These are phyloP conservation scores for Auricularia heimuer DNA, from an alignment of 768 basidiomycete species.

Conservation along the genomic window DNA sequence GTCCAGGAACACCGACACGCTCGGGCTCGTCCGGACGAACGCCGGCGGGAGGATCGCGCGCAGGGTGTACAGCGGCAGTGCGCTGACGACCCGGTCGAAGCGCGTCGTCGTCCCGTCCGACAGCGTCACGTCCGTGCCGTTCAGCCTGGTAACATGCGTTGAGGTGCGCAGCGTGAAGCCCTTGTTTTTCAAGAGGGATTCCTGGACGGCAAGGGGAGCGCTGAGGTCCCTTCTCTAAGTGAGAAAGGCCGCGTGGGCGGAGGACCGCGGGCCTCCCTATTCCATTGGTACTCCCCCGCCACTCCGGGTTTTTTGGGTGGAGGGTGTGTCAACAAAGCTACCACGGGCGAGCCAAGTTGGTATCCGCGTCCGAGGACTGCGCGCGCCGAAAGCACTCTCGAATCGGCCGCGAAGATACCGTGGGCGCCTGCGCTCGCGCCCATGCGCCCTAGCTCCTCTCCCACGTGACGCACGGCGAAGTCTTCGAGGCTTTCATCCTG, in stretches of 20 bases:
- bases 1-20: conserved; percentile 46
- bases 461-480: conserved; percentile 68
- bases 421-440: conserved; percentile 79
- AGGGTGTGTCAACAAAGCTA: not conserved
- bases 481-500: conserved; percentile 75
- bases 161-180: conserved; percentile 14
- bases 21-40: conserved; percentile 20
- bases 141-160: conserved; percentile 19
- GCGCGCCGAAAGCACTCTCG: conserved; percentile 60
- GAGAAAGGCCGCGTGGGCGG: conserved; percentile 13
- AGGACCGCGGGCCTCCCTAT: too few relatives aligned
- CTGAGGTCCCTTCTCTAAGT: conserved; percentile 23
- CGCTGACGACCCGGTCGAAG: conserved; percentile 59
- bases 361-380: conserved; percentile 63
- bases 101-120: not conserved
- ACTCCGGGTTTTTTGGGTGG: too few relatives aligned
- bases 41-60: conserved; percentile 31
- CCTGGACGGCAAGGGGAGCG: conserved; percentile 27
- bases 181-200: conserved; percentile 20
- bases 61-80: conserved; percentile 57
- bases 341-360: conserved; percentile 13
- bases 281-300: too few relatives aligned
- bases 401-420: conserved; percentile 88
- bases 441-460: conserved; percentile 55
- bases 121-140: not conserved